Base-by-base conservation (phyloP, 2,329 filamentous ascomycete species). In the Fusarium pseudograminearum region DNA sequence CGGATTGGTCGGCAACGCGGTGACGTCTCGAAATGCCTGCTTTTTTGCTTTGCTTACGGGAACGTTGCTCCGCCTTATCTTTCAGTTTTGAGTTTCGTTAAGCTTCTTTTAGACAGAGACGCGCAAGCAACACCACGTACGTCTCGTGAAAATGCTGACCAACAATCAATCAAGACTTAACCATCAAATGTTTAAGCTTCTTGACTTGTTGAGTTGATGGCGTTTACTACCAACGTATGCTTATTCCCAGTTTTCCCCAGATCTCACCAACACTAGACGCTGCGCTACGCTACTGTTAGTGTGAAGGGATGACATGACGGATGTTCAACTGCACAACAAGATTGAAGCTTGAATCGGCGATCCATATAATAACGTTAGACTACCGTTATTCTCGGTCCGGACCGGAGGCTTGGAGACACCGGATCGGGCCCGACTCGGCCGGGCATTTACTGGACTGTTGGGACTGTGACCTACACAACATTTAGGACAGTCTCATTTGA, bases 101-200 rank as follows among this genome's bases (percentile, higher is more conserved):
- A 14, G 36, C n/a, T 36, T 36, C 34, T 36, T 41, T 47, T 18
- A 52, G 66, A 46, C 46, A 15, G 18, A 61, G 16, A 67, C 36
- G 56, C 61, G 66, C 55, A 69, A 69, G 51, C 65, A 14, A 44
- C 12, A 55, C 40, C 41, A 55, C 61, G 63, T 46, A 66, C 46
- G 53, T 18, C 30, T 53, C 59, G 64, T 51, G 26, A 28, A 50
- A 45, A 30, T 26, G 60, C 61, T 69, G 56, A 69, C 61, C 50
- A 69, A 47, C 34, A 47, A 54, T 31, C 44, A 16, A 46, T 18
- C 11, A 9, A 20, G n/a, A 30, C 26, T 31, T 22, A 6, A 10
- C n/a, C n/a, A n/a, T n/a, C n/a, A n/a, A n/a, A 11, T 33, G 20
- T 45, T 34, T 28, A 36, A 28, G 12, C n/a, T 47, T 30, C 22